Percentiles rank a stretch among this genome's conserved stretches.
Evolutionary conservation across 371 early-diverging fungal genomes (phyloP).

Genomic region (Apophysomyces elegans): DNA sequence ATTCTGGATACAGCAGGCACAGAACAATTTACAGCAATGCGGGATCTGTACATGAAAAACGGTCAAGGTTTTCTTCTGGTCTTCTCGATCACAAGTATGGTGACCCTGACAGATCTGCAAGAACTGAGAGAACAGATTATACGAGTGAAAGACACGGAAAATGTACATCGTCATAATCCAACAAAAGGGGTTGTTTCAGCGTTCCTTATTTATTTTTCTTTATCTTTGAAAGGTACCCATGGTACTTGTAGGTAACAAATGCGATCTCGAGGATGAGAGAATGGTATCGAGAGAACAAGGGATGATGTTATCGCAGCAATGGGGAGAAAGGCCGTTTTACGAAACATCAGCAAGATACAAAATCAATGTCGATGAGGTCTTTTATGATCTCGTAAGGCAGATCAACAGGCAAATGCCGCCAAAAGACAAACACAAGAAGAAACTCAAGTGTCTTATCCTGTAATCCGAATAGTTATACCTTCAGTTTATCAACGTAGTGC

Average conservation of each 20-base stretch:
- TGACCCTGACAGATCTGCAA: slow-evolving; percentile 70
- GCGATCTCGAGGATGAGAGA: slow-evolving; percentile 74
- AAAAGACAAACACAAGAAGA: slow-evolving; percentile 16
- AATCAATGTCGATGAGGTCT: slow-evolving; percentile 71
- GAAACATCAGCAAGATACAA: slow-evolving; percentile 76
- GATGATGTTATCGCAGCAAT: slow-evolving; percentile 51
- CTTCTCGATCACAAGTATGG: slow-evolving; percentile 72
- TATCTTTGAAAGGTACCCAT: slow-evolving; percentile 63
- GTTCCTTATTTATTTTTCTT: slow-evolving; percentile 3
- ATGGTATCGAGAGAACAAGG: slow-evolving; percentile 67
- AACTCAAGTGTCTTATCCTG: slow-evolving; percentile 24
- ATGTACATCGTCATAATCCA: slow-evolving; percentile 42
- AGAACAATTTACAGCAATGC: slow-evolving; percentile 86
- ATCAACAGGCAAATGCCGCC: slow-evolving; percentile 37
- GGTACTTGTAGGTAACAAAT: slow-evolving; percentile 78
- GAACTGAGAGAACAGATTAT: slow-evolving; percentile 74
- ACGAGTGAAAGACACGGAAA: slow-evolving; percentile 71
- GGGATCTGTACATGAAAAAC: slow-evolving; percentile 83
- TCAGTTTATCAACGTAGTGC: slow-evolving; percentile 1
- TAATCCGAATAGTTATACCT: slow-evolving; percentile 16
- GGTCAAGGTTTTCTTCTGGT: slow-evolving; percentile 81
- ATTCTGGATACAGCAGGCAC: slow-evolving; percentile 79
- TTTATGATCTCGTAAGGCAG: slow-evolving; percentile 47
- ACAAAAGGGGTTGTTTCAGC: slow-evolving; percentile 11
- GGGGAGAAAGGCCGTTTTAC: slow-evolving; percentile 66